These are phyloP conservation scores for Pleurotus platypus DNA, from an alignment of 768 basidiomycete species.

Conservation along the genomic window DNA sequence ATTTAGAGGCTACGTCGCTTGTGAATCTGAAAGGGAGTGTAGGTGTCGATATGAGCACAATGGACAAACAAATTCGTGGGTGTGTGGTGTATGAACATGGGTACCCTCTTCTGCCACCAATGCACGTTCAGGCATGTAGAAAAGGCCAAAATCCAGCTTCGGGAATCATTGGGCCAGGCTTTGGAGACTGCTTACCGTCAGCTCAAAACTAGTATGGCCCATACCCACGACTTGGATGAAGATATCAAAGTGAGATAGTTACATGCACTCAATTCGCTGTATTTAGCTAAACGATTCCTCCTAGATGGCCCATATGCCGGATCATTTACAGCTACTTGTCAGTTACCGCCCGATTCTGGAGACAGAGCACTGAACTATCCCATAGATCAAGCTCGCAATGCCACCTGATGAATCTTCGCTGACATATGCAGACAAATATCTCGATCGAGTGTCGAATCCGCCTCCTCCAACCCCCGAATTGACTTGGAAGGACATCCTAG, in stretches of 20 bases:
- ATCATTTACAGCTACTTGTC: conserved; percentile 74
- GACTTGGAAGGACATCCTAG: conserved; percentile 78
- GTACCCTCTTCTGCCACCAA: neutral
- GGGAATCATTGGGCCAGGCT: conserved; percentile 58
- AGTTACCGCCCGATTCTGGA: conserved; percentile 13
- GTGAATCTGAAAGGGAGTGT: conserved; percentile 44
- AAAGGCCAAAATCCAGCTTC: conserved; percentile 69
- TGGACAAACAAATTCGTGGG: conserved; percentile 60
- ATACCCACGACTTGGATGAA: conserved; percentile 58
- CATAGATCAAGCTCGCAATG: conserved; percentile 53
- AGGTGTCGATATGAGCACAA: conserved; percentile 49
- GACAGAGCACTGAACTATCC: neutral
- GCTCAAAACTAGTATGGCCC: conserved; percentile 46
- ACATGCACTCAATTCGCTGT: neutral
- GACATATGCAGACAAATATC: conserved; percentile 49
- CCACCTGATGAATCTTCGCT: conserved; percentile 48
- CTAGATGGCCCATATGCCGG: conserved; percentile 59
- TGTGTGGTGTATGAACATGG: conserved; percentile 23
- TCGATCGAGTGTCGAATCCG: conserved; percentile 46
- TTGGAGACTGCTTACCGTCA: conserved; percentile 48
- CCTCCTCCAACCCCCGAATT: conserved; percentile 35
- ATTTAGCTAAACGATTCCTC: conserved; percentile 6
- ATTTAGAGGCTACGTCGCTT: conserved; percentile 50
- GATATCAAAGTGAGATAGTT: conserved; percentile 50
- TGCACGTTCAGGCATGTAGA: conserved; percentile 42